Base-by-base conservation (phyloP, 164 flowering plant genomes). In the Stephania cephalantha region DNA sequence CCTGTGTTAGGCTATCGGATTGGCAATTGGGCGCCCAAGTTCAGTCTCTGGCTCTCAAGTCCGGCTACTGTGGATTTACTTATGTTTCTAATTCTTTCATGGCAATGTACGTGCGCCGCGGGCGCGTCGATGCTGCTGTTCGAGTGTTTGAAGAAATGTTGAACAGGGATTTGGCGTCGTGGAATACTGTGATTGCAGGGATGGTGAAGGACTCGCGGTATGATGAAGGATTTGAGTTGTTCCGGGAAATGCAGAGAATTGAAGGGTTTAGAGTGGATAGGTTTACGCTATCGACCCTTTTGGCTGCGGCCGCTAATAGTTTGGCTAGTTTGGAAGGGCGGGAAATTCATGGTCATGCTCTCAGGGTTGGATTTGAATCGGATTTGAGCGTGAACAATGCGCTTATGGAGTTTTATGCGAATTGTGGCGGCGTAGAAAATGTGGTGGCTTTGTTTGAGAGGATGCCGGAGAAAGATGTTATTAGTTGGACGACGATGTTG, bases 401-500 rank as follows among this genome's bases (percentile, higher is more conserved):
- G 0, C 87, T 94, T 30, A 86, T 94, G 75, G 84, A 86, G 68
- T 94, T 91, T 67, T 94, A 94, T 72, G 77, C 84, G 0, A 85
- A 85, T 30, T 89, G 90, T 64, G 93, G 97, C 42, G 82, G 74
- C 46, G 44, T 85, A 6, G 72, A 84, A 31, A 81, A 87, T 75
- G 90, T 86, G 72, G 81, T 31, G 71, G 69, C 78, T 69, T 12
- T 92, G 83, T 91, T 86, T 75, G 81, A 84, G 71, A 82, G 75
- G 75, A 91, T 89, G 94, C 80, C 75, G 2, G 71, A 74, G 0
- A 86, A 81, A 75, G 97, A 94, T 86, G 85, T 86, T 13, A 80
- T 92, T 30, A 91, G 90, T 63, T 92, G 92, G 95, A 94, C 95
- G 0, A 86, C 82, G 73, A 87, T 92, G 91, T 77, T 94, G 31